Conservation (phyloP, 108 stramenopile genomes). For the Conticribra guillardii region DNA sequence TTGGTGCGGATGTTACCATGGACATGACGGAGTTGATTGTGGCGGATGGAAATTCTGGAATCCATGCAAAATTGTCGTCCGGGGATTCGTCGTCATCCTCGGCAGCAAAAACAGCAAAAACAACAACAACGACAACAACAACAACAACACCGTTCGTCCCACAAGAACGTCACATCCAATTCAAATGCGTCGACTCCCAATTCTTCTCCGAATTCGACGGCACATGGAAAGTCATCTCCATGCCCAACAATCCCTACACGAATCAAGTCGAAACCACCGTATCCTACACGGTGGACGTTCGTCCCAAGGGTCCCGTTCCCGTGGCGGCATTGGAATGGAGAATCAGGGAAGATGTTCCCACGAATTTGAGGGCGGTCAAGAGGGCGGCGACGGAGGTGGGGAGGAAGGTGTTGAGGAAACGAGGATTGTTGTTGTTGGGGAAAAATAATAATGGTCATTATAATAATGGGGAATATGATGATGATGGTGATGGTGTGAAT, state of each 20-base stretch:
- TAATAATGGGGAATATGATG: too few relatives aligned
- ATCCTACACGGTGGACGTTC: constrained; percentile 69
- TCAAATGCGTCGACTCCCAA: constrained; percentile 66
- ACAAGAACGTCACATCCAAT: constrained; percentile 57
- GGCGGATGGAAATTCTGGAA: constrained; percentile 7
- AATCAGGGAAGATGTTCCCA: constrained; percentile 77
- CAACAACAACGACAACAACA: too few relatives aligned
- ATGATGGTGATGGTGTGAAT: too few relatives aligned
- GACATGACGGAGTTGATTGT: constrained; percentile 64
- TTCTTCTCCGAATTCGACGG: constrained; percentile 76
- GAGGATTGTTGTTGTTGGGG: constrained; percentile 1
- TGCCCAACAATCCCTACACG: constrained; percentile 32
- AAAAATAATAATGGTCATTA: too few relatives aligned
- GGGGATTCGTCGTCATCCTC: too few relatives aligned
- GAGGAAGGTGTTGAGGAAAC: constrained; percentile 40
- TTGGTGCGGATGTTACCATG: constrained; percentile 73
- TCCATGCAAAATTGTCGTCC: too few relatives aligned
- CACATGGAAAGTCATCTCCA: constrained; percentile 42
- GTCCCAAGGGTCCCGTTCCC: constrained; percentile 75
- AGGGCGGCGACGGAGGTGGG: constrained; percentile 64
- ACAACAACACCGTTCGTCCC: too few relatives aligned
- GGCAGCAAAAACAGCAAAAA: too few relatives aligned
- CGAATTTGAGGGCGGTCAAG: constrained; percentile 73
- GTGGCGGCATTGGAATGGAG: constrained; percentile 80
- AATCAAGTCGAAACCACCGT: constrained; percentile 54